These are phyloP conservation scores for Mucor irregularis DNA, from an alignment of 371 early-diverging fungal species.

Conservation along the genomic window DNA sequence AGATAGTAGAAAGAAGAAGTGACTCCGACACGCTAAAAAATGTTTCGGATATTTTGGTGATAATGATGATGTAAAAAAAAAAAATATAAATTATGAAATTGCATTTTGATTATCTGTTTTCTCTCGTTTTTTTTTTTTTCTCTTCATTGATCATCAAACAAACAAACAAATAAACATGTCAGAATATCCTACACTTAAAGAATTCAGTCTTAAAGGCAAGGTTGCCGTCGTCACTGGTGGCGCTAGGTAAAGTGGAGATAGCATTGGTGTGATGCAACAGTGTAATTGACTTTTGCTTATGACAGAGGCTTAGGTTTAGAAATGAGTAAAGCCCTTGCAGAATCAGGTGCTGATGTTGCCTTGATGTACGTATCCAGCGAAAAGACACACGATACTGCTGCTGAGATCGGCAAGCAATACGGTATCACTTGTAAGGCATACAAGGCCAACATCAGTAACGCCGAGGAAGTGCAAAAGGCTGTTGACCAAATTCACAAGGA, in stretches of 20 bases:
- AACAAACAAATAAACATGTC: background rate
- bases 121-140: background rate
- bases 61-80: too few relatives aligned
- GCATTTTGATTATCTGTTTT: background rate
- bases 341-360: conserved; percentile 50
- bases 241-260: conserved; percentile 30
- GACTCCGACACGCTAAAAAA: background rate
- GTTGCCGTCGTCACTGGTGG: conserved; percentile 49
- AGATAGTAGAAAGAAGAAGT: too few relatives aligned
- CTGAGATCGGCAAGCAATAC: conserved; percentile 34
- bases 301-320: conserved; percentile 46
- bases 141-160: too few relatives aligned
- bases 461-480: conserved; percentile 26
- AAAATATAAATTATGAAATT: background rate
- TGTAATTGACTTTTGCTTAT: background rate
- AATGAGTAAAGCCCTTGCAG: conserved; percentile 47
- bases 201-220: conserved; percentile 47
- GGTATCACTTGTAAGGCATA: conserved; percentile 45
- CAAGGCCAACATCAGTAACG: conserved; percentile 40
- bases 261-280: background rate
- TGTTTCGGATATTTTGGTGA: background rate
- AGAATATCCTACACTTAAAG: conserved; percentile 30
- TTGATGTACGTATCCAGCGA: conserved; percentile 50
- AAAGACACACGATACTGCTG: conserved; percentile 38
- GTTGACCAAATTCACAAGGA: conserved; percentile 44